Evolutionary conservation across 495 filamentous ascomycete genomes (phyloP).

Genomic region (Trichoderma asperelloides): DNA sequence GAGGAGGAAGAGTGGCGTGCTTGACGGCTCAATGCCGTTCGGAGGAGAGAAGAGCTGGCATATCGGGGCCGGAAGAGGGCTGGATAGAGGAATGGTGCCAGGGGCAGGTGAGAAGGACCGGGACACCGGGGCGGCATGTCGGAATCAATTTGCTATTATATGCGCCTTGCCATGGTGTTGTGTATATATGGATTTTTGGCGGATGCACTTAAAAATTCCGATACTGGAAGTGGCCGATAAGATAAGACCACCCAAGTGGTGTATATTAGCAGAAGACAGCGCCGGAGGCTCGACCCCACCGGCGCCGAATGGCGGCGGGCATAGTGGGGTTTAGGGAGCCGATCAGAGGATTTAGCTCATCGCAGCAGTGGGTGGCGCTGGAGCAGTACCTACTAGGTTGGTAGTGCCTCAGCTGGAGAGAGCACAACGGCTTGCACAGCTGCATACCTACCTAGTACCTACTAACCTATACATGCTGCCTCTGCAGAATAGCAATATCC

Average conservation of each 20-base stretch:
- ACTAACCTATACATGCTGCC: too few relatives aligned
- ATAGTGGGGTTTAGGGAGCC: background rate
- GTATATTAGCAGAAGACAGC: background rate
- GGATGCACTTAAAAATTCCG: background rate
- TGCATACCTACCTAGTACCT: too few relatives aligned
- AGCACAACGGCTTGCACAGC: too few relatives aligned
- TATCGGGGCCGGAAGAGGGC: slow-evolving; percentile 34
- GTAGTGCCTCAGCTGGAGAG: background rate
- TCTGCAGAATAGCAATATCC: background rate
- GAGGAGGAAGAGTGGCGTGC: slow-evolving; percentile 11
- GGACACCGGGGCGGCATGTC: slow-evolving; percentile 40
- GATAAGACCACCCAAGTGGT: background rate
- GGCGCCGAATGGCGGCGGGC: background rate
- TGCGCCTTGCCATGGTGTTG: background rate
- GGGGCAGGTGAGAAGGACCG: slow-evolving; percentile 35
- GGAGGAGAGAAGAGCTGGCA: slow-evolving; percentile 19
- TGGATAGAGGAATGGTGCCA: slow-evolving; percentile 58
- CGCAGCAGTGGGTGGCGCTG: background rate
- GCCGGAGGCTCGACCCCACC: background rate
- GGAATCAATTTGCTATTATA: background rate
- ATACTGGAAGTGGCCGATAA: slow-evolving; percentile 10
- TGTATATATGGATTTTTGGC: background rate
- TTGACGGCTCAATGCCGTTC: slow-evolving; percentile 16
- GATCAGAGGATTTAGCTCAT: background rate
- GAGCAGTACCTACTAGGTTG: background rate